These are phyloP conservation scores for Cladosporium sp. DNA, from an alignment of 2,329 filamentous ascomycete genomes.

Conservation along the genomic window DNA sequence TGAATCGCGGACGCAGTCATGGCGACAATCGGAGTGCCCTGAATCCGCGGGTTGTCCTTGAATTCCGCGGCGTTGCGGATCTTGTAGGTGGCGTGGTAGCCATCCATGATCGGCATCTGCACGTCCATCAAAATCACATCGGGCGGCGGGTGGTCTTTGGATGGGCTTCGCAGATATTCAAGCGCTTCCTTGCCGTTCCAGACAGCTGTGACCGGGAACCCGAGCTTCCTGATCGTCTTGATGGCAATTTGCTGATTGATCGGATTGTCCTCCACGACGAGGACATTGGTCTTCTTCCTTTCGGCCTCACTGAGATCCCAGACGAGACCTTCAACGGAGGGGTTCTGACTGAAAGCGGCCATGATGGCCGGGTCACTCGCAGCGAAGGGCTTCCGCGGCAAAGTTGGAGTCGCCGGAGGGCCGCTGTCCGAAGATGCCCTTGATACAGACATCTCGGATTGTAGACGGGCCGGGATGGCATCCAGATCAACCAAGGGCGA, in stretches of 20 bases:
- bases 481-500: conserved; percentile 56
- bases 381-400: conserved; percentile 15
- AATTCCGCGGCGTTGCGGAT: conserved; percentile 64
- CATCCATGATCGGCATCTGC: conserved; percentile 59
- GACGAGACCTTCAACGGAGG: conserved; percentile 36
- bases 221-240: conserved; percentile 66
- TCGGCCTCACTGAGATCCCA: conserved; percentile 52
- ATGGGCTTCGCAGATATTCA: conserved; percentile 54
- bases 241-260: conserved; percentile 69
- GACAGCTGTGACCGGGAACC: conserved; percentile 63
- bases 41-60: conserved; percentile 47
- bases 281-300: conserved; percentile 58
- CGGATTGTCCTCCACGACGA: conserved; percentile 75
- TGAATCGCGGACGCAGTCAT: conserved; percentile 77
- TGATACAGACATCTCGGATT: conserved; percentile 51
- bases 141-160: conserved; percentile 48
- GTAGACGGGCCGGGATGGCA: conserved; percentile 60
- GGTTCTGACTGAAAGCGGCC: conserved; percentile 13
- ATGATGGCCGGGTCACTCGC: conserved; percentile 16
- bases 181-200: conserved; percentile 77
- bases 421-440: conserved; percentile 60
- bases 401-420: conserved; percentile 32
- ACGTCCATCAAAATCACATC: conserved; percentile 59
- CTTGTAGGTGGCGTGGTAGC: conserved; percentile 69
- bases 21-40: conserved; percentile 67